These are phyloP conservation scores for Elsinoe arachidis DNA, from an alignment of 2,329 filamentous ascomycete species.

Conservation along the genomic window DNA sequence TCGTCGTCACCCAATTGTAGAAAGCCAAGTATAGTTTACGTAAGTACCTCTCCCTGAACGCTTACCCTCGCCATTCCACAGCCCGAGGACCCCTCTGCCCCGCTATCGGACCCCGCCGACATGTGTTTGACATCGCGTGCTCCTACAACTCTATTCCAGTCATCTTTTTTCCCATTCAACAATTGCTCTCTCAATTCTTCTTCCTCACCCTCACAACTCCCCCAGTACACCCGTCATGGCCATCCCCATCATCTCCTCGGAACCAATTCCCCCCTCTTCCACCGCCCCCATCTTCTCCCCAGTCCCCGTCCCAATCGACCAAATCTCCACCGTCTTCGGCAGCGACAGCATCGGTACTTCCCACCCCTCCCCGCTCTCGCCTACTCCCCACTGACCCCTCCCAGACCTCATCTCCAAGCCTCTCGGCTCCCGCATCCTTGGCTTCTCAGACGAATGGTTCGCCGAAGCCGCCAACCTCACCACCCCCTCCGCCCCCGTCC, in stretches of 20 bases:
- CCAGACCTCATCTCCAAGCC: constrained; percentile 45
- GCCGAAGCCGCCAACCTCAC: constrained; percentile 51
- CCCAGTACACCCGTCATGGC: constrained; percentile 12
- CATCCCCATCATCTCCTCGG: constrained; percentile 14
- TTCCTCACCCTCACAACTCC: not conserved
- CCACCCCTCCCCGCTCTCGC: not conserved
- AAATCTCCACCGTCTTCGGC: constrained; percentile 48
- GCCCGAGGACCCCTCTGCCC: not conserved
- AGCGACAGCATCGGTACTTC: constrained; percentile 43
- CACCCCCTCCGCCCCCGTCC: constrained; percentile 47
- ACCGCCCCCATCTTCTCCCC: not conserved
- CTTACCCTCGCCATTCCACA: not conserved
- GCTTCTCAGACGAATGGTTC: constrained; percentile 55
- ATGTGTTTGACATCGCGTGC: not conserved
- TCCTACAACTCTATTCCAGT: not conserved
- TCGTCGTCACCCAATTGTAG: not conserved
- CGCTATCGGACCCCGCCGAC: constrained; percentile 10
- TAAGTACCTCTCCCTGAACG: not conserved
- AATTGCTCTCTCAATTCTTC: not conserved
- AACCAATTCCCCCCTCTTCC: constrained; percentile 3
- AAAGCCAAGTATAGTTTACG: not conserved
- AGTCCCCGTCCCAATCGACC: constrained; percentile 33
- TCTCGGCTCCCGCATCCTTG: constrained; percentile 44
- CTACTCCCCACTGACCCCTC: not conserved
- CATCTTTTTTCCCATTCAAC: not conserved